phyloP scores from a whole-genome alignment of 2,329 filamentous ascomycete genomes.

The Cladophialophora immunda region DNA sequence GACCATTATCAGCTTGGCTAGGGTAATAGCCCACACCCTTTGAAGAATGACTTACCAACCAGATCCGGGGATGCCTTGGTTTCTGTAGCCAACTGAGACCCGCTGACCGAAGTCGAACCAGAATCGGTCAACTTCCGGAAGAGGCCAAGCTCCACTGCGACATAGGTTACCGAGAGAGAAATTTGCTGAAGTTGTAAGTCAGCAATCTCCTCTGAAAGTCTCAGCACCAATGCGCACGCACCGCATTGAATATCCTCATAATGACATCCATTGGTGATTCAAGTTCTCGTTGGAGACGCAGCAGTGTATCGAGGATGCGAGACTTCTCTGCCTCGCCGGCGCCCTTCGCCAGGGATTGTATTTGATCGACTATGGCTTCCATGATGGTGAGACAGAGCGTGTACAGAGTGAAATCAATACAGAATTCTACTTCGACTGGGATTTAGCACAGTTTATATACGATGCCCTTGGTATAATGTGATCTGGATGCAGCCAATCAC shows the following conservation, averaged over 20 bases:
- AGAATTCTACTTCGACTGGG: not conserved
- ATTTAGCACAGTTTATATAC: not conserved
- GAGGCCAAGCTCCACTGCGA: conserved; percentile 39
- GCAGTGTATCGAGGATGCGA: conserved; percentile 37
- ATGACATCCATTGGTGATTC: conserved; percentile 35
- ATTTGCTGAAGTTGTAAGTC: conserved; percentile 30
- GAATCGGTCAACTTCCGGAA: conserved; percentile 32
- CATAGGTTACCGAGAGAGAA: conserved; percentile 31
- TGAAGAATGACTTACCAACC: conserved; percentile 27
- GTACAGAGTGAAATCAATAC: not conserved
- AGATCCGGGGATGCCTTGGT: conserved; percentile 32
- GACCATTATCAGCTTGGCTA: not conserved
- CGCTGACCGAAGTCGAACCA: conserved; percentile 26
- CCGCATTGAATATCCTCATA: conserved; percentile 34
- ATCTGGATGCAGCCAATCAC: not conserved
- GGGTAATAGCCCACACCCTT: not conserved
- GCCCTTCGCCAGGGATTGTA: conserved; percentile 34
- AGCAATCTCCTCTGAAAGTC: not conserved
- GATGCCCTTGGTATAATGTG: not conserved
- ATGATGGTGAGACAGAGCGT: conserved; percentile 6
- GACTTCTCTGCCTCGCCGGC: conserved; percentile 39
- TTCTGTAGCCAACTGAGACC: conserved; percentile 30
- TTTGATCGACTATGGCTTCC: conserved; percentile 30
- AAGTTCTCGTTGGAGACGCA: conserved; percentile 37
- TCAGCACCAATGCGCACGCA: conserved; percentile 9